Base-by-base conservation (phyloP, 176 grass and related monocot species). In the Paspalum vaginatum region DNA sequence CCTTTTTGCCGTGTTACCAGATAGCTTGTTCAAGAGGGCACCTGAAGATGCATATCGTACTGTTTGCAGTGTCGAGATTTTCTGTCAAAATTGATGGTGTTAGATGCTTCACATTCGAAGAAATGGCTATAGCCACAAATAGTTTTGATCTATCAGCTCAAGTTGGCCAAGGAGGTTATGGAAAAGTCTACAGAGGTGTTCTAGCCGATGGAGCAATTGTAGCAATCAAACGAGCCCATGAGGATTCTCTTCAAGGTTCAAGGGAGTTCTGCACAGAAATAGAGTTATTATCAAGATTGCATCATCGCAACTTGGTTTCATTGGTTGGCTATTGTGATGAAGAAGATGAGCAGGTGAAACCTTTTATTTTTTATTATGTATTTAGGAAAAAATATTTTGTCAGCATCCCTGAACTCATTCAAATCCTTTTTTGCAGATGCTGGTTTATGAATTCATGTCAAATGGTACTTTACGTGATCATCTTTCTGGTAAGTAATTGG, bases 81-180 rank as follows among this genome's bases (percentile, higher is more conserved):
- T 85, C 89, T 80, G 85, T 95, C 27, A 98, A 93, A 93, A 78
- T 95, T 74, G 93, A 95, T 43, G 90, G 86, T 8, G 79, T 98
- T 50, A 95, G 88, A 75, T 87, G 84, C 57, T 98, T 98, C 50
- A 88, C 79, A 75, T 98, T 93, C 79, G 81, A 89, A 82, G 96
- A 98, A 80, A 87, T 98, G 92, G 78, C 59, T 61, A 68, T 37
- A 17, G 92, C 96, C 42, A 93, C 96, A 61, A 86, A 89, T 49
- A 85, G 88, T 81, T 98, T 98, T 85, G 83, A 83, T 50, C 32
- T 77, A 43, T 87, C 85, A 41, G 84, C 86, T 74, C 90, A 93
- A 85, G 86, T 98, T 74, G 96, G 96, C 42, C 92, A 95, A 86
- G 96, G 96, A 86, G 96, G 96, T 75, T 98, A 93, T 65, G 96